Evolutionary conservation across 805 yeast species (phyloP).

Genomic region (Jamesozyma spencerorum): DNA sequence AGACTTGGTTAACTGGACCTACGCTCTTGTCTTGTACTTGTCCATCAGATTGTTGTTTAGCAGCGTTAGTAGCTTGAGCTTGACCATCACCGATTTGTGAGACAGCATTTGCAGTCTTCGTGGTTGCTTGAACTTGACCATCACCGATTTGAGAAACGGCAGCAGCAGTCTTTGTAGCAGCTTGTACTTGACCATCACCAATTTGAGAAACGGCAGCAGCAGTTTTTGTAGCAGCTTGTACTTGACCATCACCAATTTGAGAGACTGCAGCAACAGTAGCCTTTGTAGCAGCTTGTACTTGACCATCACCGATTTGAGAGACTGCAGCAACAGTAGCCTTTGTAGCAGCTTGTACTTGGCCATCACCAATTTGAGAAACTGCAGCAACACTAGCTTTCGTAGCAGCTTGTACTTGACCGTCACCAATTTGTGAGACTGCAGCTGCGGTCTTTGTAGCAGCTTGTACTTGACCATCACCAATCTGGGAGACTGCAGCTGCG

Average conservation of each 20-base stretch:
- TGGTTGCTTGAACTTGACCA: conserved; percentile 31
- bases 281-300: conserved; percentile 35
- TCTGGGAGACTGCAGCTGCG: conserved; percentile 32
- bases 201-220: conserved; percentile 37
- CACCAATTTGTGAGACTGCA: conserved; percentile 31
- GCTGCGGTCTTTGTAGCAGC: conserved; percentile 26
- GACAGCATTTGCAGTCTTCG: conserved; percentile 15
- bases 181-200: conserved; percentile 46
- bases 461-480: conserved; percentile 26
- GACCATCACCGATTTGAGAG: conserved; percentile 45
- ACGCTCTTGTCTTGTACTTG: no score
- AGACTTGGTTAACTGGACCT: not conserved
- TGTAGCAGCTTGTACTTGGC: conserved; percentile 17
- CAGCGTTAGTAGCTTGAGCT: not conserved
- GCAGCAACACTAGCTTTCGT: conserved; percentile 6
- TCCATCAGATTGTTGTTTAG: not conserved
- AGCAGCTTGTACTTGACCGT: conserved; percentile 12
- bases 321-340: conserved; percentile 28
- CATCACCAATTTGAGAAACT: conserved; percentile 6
- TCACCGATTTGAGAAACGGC: conserved; percentile 36
- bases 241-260: conserved; percentile 41
- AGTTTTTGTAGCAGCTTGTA: conserved; percentile 20
- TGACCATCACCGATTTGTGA: conserved; percentile 41
- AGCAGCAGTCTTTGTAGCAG: conserved; percentile 20
- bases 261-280: conserved; percentile 25